Evolutionary conservation across 1,139 yeast genomes (phyloP), one percentile per base, ranked within the genome.

Genomic region (Geotrichum phurueaensis): DNA sequence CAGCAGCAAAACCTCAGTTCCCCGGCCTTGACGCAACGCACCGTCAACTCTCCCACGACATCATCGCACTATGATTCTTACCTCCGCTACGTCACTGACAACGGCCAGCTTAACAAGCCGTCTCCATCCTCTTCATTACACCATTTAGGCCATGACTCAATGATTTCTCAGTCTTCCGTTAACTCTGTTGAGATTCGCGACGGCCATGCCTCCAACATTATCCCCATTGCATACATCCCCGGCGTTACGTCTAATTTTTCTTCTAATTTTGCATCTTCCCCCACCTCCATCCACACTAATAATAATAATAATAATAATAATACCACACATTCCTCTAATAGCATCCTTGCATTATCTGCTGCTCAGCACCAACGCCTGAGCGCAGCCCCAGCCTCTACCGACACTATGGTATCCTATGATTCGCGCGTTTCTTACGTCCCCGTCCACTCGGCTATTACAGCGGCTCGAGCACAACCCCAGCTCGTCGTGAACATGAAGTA

Each of bases 211-310:
- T 86, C 92, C 7, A 88, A 89, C 70, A 84, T 89, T 62, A 79
- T 89, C 64, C 96, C 96, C n/a, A 85, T 89, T 63, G 95, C 94
- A 0, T 89, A 89, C 71, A 87, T 89, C 63, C 96, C 96, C 0
- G 96, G 96, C 56, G 96, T 89, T n/a, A 62, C 64, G n/a, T 57
- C 60, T 29, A 57, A 60, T 53, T 57, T 57, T 50, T 33, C 51
- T 18, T 54, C 60, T 23, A 57, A 53, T 53, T 57, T 57, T 50
- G 22, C 54, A 23, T 48, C 53, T 18, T 23, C 57, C 18, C 51
- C 53, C 47, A 39, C 59, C 3, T 31, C 60, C 3, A 23, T 18
- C 29, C 51, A n/a, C 43, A 27, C 7, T 29, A 53, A 25, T 13
- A 23, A 27, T 27, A 9, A 23, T 9, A 50, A 15, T 15, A 27